Base-by-base conservation (phyloP, 176 grass and related monocot genomes). In the Carex scoparia region DNA sequence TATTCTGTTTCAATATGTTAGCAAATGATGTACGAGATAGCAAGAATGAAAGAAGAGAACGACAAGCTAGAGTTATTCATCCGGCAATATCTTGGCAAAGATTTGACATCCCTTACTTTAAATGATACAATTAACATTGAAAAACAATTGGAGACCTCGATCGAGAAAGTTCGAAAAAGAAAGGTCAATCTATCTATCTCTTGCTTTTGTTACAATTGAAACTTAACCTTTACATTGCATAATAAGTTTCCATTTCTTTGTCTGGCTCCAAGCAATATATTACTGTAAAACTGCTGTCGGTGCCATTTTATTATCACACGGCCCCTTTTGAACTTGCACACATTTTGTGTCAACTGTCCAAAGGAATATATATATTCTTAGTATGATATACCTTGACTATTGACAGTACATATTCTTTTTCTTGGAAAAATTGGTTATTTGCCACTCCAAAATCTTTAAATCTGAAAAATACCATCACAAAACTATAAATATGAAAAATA, bases 21-120 rank as follows among this genome's bases (percentile, higher is more conserved):
- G 90, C 89, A 90, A 88, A 86, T 90, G 65, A 85, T 90, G 82
- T 85, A 87, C 19, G 93, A 94, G 84, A 94, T 89, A 77, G 86
- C 86, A 54, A 89, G 85, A 40, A 92, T 92, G 93, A 92, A 94
- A 76, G 90, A 88, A 28, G 93, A 94, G 78, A 83, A 82, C 74
- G 91, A 84, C 81, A 92, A 85, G 79, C 90, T 94, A 1, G 86
- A 65, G 81, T 55, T 73, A 72, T 84, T 90, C 60, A 87, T 92
- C 90, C 51, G 71, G 7, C 88, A 85, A 65, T 92, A 87, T 55
- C 86, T 85, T 60, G 88, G 88, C 1, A 86, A 94, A 38, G 88
- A 94, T 69, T 84, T 92, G 84, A 54, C 49, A 1, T 84, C 69
- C 1, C n/a, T 94, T 64, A 65, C 71, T 0, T 54, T 84, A 65